Evolutionary conservation across 805 yeast species (phyloP), one percentile per base, ranked within the genome.

Genomic region (Pichia manshurica): DNA sequence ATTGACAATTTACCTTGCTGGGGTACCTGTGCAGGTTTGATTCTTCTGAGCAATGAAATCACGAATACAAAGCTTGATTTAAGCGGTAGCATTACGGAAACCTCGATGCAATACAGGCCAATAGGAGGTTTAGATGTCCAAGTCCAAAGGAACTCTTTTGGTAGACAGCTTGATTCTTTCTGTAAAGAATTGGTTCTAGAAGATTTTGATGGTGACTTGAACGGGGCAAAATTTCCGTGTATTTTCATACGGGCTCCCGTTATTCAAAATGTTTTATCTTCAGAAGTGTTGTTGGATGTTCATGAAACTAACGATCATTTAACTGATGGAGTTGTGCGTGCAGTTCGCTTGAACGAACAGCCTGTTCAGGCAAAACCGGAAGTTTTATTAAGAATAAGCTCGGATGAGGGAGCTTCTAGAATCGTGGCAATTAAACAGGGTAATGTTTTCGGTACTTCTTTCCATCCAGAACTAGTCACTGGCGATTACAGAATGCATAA

Each of bases 11-110:
- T 62, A 9, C 81, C 86, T 1, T 74, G 79, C 12, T 86, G 95
- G 95, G 95, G 95, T 0, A 86, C 95, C 1, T 86, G 95, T 64
- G 95, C 95, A 3, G 95, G 95, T 2, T 67, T 86, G 55, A 85
- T 86, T 44, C 72, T 84, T 53, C 67, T 86, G 21, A 74, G 89
- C 7, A 69, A 73, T 47, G 69, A 72, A 41, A 68, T 82, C 33
- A 66, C 71, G 15, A 74, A 78, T 56, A 82, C 79, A 19, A 72
- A 72, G 42, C 71, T 69, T 1, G 23, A 39, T 29, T 84, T 59
- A 13, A 63, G 63, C 12, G 57, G 53, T 17, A 32, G 6, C 4
- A 34, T 16, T 28, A 17, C 28, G 21, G 46, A 44, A 17, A 13
- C 20, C 9, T 23, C 34, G 3, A 17, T 50, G 28, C 43, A 52